These are phyloP conservation scores for Aegilops speltoides DNA, from an alignment of 176 grass and related monocot genomes.

Conservation along the genomic window DNA sequence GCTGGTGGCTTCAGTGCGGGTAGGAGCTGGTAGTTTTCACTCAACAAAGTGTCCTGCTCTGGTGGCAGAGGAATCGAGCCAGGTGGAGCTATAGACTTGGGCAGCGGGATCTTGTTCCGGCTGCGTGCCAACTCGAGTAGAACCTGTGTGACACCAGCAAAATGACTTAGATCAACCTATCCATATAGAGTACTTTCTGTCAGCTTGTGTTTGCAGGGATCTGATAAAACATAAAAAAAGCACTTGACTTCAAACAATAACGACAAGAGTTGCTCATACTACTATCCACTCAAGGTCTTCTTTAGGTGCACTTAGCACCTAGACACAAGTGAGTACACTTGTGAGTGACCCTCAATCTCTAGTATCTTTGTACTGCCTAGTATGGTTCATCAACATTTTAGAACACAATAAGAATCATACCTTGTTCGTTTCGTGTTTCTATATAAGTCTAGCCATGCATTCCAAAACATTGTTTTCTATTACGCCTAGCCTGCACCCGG, in stretches of 20 bases:
- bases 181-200: no score
- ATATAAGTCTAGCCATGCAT: background rate
- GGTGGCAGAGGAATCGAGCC: conserved; percentile 83
- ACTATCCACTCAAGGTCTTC: background rate
- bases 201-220: background rate
- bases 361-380: background rate
- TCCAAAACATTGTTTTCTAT: background rate
- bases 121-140: conserved; percentile 68
- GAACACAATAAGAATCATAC: background rate
- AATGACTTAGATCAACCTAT: background rate
- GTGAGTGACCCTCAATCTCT: background rate
- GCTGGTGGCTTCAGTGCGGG: conserved; percentile 48
- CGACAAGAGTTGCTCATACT: background rate
- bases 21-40: conserved; percentile 73
- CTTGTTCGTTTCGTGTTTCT: background rate
- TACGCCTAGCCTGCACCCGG: background rate
- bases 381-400: background rate
- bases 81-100: conserved; percentile 80
- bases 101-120: conserved; percentile 85
- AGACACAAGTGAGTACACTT: background rate
- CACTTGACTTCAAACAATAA: background rate
- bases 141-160: conserved; percentile 43
- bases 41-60: conserved; percentile 81
- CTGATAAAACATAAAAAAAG: background rate
- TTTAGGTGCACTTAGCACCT: background rate